phyloP scores from a whole-genome alignment of 2,329 filamentous ascomycete species.

The Teratosphaeria destructans region DNA sequence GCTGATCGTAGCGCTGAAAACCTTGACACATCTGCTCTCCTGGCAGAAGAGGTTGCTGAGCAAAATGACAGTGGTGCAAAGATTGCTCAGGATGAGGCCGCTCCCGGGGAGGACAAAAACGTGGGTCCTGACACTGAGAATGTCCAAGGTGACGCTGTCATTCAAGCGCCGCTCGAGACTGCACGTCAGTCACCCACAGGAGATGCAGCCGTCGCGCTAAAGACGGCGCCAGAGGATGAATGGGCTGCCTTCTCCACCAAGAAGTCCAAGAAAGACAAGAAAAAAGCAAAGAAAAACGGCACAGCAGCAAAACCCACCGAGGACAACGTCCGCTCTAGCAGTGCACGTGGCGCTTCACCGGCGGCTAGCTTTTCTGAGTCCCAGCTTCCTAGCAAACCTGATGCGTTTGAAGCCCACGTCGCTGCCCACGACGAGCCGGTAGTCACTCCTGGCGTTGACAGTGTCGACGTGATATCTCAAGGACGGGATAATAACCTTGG shows the following conservation, averaged over 20 bases:
- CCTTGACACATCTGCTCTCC: neutral
- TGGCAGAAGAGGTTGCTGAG: neutral
- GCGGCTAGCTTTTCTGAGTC: neutral
- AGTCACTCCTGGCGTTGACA: neutral
- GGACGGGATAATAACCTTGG: neutral
- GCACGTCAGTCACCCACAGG: neutral
- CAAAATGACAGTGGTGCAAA: neutral
- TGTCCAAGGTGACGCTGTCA: neutral
- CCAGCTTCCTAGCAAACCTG: neutral
- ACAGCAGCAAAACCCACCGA: neutral
- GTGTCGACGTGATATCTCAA: neutral
- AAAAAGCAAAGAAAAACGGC: slow-evolving; percentile 24
- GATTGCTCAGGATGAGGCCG: neutral
- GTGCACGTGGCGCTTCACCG: neutral
- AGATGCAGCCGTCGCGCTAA: neutral
- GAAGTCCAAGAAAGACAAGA: slow-evolving; percentile 34
- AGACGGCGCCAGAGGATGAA: slow-evolving; percentile 8
- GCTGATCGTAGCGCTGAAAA: neutral
- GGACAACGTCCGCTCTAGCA: neutral
- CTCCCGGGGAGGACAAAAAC: neutral
- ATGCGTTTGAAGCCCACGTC: neutral
- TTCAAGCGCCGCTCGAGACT: neutral
- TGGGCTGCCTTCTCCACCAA: slow-evolving; percentile 16
- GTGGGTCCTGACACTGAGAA: neutral
- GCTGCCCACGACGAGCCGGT: neutral